Evolutionary conservation across 192 early-diverging fungal genomes (phyloP).

Genomic region (Coemansia sp.): DNA sequence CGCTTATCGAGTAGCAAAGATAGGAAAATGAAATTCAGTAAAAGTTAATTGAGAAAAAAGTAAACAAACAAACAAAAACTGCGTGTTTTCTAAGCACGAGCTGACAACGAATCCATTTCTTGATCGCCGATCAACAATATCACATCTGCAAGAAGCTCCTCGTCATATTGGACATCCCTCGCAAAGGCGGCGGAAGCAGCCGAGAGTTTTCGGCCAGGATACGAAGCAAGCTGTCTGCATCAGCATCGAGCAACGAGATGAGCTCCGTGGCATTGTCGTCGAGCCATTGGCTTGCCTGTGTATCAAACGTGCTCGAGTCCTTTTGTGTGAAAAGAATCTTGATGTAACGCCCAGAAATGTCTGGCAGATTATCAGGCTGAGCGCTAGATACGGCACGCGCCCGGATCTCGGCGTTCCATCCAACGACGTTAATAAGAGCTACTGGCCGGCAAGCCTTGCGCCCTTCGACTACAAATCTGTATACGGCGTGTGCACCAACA

Average conservation of each 20-base stretch:
- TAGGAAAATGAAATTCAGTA: slow-evolving; percentile 4
- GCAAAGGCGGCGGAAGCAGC: slow-evolving; percentile 40
- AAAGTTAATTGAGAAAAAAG: background rate
- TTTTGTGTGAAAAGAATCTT: slow-evolving; percentile 37
- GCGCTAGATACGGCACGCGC: slow-evolving; percentile 8
- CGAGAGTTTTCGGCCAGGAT: slow-evolving; percentile 24
- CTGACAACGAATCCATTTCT: background rate
- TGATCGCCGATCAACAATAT: slow-evolving; percentile 5
- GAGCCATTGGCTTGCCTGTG: slow-evolving; percentile 32
- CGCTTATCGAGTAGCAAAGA: background rate
- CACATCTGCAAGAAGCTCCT: slow-evolving; percentile 42
- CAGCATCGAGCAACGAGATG: slow-evolving; percentile 40
- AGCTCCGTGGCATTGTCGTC: slow-evolving; percentile 38
- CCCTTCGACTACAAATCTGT: slow-evolving; percentile 52
- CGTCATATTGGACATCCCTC: slow-evolving; percentile 41
- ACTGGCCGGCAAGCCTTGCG: slow-evolving; percentile 38
- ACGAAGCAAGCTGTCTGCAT: slow-evolving; percentile 24
- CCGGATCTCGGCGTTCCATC: slow-evolving; percentile 49
- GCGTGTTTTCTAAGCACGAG: background rate
- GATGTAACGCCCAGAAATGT: slow-evolving; percentile 9
- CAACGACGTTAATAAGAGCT: slow-evolving; percentile 42
- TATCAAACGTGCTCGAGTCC: slow-evolving; percentile 18
- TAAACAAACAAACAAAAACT: background rate
- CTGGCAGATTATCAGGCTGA: background rate
- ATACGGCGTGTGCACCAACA: slow-evolving; percentile 52